Evolutionary conservation across 2,329 filamentous ascomycete species (phyloP), one percentile per base, ranked within the genome.

Genomic region (Penicillium rolfsii): DNA sequence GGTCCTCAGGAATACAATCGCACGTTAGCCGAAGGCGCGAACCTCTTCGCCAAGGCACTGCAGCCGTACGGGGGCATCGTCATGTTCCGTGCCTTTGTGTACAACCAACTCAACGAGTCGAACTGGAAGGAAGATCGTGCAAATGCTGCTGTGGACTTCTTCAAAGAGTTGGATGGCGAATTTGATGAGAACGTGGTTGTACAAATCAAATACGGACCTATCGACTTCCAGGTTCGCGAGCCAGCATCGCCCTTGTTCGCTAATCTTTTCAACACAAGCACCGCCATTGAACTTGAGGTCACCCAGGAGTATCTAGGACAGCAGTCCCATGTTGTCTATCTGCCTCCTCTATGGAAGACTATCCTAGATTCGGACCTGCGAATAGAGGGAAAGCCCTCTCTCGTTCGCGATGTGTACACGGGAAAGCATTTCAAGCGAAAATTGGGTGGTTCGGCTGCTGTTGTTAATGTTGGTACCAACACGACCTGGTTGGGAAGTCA

Each of bases 141-240:
- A 1, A 90, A 90, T 57, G 89, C 87, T 0, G 87, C 87, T 0
- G 86, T 90, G 0, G 80, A 91, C 0, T 89, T 85, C 73, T 91
- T 91, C 72, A 78, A 84, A 16, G 79, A 81, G 0, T 80, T 91
- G 0, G 89, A 91, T 67, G 84, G 81, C 5, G 73, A 87, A 61
- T 91, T 91, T 59, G 85, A 88, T 24, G 85, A 88, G 49, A 91
- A 91, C 50, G 88, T 91, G 0, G 81, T 91, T 0, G 81, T 91
- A 2, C 89, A 91, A 70, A 87, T 91, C 74, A 91, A 91, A 73
- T 90, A 88, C 63, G 89, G 89, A 0, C 88, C 89, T 0, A 91
- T 91, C 61, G 89, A 91, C 70, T 91, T 91, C 73, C 89, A 91
- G 68, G 86, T 90, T 11, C 84, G 89, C 38, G 89, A 91, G 71